Evolutionary conservation across 2,329 filamentous ascomycete genomes (phyloP).

Genomic region (Leptographium galeiforme): DNA sequence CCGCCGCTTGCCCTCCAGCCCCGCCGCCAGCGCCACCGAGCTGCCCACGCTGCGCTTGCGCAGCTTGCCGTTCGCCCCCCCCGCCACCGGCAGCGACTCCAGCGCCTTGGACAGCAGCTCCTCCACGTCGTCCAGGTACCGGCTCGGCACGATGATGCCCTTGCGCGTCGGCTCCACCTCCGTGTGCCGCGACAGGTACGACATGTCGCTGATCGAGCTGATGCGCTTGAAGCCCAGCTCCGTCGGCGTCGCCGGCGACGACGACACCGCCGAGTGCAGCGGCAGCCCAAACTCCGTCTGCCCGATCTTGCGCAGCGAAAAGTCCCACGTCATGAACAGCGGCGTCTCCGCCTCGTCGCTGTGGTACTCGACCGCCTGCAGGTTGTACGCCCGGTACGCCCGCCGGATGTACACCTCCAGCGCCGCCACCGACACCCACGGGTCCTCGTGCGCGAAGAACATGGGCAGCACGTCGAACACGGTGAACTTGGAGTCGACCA

Average conservation of each 20-base stretch:
- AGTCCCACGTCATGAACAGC: constrained; percentile 88
- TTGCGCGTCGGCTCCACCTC: constrained; percentile 70
- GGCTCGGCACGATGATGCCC: constrained; percentile 87
- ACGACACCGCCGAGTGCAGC: constrained; percentile 65
- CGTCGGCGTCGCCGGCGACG: constrained; percentile 65
- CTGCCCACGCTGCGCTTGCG: constrained; percentile 38
- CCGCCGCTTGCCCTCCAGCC: constrained; percentile 61
- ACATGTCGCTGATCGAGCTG: constrained; percentile 93
- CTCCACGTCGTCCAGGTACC: constrained; percentile 87
- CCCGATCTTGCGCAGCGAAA: constrained; percentile 83
- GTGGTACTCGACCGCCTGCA: constrained; percentile 82
- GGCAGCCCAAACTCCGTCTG: constrained; percentile 81
- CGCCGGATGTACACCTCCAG: constrained; percentile 94
- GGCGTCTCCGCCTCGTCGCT: constrained; percentile 55
- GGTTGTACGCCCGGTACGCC: constrained; percentile 88
- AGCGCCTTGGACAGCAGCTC: constrained; percentile 74
- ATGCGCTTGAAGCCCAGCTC: constrained; percentile 63
- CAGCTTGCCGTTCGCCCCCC: constrained; percentile 24
- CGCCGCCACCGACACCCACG: constrained; percentile 86
- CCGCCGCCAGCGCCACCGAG: constrained; percentile 45
- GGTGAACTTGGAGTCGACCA: constrained; percentile 96
- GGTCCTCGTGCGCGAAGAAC: constrained; percentile 90
- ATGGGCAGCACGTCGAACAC: constrained; percentile 91
- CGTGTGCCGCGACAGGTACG: constrained; percentile 63
- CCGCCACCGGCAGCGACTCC: constrained; percentile 54